These are phyloP conservation scores for Wallacemonas collosoma DNA, from an alignment of 208 protist genomes.

Conservation along the genomic window DNA sequence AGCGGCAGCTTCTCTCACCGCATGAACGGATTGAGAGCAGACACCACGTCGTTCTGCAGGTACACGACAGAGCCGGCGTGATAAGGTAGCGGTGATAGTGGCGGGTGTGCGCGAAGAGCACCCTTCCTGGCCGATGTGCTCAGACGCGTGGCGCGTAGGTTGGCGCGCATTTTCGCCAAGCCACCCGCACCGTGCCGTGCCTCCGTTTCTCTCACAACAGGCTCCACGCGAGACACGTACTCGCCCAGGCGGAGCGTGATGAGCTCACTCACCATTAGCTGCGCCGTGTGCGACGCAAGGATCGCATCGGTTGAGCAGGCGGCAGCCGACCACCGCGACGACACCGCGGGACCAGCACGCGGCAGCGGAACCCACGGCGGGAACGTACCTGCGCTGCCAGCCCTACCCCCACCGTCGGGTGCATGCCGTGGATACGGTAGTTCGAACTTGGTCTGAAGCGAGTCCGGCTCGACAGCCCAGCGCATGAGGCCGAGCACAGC, in stretches of 20 bases:
- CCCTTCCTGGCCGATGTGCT: background rate
- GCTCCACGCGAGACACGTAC: slow-evolving; percentile 63
- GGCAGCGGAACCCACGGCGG: too few species aligned
- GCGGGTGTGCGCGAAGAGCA: background rate
- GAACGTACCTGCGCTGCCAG: too few species aligned
- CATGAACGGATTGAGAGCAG: background rate
- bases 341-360: too few species aligned
- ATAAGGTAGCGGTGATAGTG: background rate
- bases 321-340: background rate
- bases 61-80: slow-evolving; percentile 3
- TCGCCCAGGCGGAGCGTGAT: slow-evolving; percentile 51
- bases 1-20: background rate
- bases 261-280: slow-evolving; percentile 55
- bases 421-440: background rate
- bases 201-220: slow-evolving; percentile 28
- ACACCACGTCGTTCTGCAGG: slow-evolving; percentile 11
- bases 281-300: slow-evolving; percentile 51
- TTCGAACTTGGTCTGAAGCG: slow-evolving; percentile 8
- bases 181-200: background rate
- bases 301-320: slow-evolving; percentile 10
- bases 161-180: background rate
- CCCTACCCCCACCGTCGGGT: too few species aligned
- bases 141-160: background rate
- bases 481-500: slow-evolving; percentile 73
- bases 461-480: slow-evolving; percentile 59